Conservation (phyloP, 306 rosid genomes). For the Macrotyloma uniflorum region DNA sequence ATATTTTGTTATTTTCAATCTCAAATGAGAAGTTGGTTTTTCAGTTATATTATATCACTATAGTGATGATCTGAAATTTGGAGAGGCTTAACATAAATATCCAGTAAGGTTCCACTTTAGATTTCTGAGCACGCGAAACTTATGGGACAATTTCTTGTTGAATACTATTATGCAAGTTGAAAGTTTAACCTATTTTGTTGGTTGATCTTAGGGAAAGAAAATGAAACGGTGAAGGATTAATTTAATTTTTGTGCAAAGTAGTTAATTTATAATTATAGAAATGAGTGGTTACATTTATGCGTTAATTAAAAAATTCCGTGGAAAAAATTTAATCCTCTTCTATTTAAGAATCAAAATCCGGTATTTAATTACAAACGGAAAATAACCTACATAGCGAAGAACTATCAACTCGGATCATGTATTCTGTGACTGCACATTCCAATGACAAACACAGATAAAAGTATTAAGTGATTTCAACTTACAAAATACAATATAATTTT, state of each 20-base stretch:
- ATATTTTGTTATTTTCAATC: constrained; percentile 29
- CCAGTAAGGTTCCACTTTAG: background rate
- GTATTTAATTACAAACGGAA: background rate
- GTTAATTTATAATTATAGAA: too few relatives aligned
- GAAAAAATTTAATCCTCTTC: background rate
- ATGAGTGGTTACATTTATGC: background rate
- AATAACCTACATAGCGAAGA: background rate
- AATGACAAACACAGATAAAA: background rate
- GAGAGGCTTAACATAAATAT: background rate
- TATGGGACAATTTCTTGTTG: too few relatives aligned
- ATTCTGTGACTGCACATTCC: background rate
- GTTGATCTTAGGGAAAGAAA: too few relatives aligned
- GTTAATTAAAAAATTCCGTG: background rate
- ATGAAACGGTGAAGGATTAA: too few relatives aligned
- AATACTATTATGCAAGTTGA: too few relatives aligned
- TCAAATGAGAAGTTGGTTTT: constrained; percentile 25
- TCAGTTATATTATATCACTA: background rate
- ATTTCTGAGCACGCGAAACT: too few relatives aligned
- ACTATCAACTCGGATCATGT: background rate
- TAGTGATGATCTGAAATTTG: background rate
- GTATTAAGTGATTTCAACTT: background rate
- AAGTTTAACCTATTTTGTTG: background rate
- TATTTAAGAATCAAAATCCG: background rate
- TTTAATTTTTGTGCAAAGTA: too few relatives aligned
- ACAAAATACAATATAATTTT: too few relatives aligned